Evolutionary conservation across 1,139 yeast genomes (phyloP).

Genomic region (Nakaseomyces sp.): DNA sequence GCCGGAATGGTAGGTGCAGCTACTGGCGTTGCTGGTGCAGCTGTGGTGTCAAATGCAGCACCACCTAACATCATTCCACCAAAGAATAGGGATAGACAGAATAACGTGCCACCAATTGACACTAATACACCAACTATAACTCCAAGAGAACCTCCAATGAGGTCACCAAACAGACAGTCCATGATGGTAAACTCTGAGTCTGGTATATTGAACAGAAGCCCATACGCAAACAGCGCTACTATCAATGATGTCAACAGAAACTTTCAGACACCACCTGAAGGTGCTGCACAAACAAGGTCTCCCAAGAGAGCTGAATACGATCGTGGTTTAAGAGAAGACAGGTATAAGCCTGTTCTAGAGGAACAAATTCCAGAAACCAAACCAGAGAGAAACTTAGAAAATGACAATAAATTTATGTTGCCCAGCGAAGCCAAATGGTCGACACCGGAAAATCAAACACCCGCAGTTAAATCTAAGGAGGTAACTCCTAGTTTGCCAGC

Average conservation of each 20-base stretch:
- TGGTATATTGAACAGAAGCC: constrained; percentile 14
- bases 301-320: constrained; percentile 3
- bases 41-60: not conserved
- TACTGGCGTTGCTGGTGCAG: not conserved
- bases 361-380: not conserved
- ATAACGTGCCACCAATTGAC: constrained; percentile 4
- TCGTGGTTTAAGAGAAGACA: not conserved
- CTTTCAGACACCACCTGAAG: constrained; percentile 8
- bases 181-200: not conserved
- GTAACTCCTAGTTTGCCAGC: not conserved
- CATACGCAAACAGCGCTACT: constrained; percentile 20
- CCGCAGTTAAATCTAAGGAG: not conserved
- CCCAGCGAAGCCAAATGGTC: constrained; percentile 3
- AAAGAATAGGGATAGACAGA: constrained; percentile 4
- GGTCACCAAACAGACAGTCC: constrained; percentile 7
- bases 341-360: not conserved
- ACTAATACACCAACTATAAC: constrained; percentile 3
- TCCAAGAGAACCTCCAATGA: constrained; percentile 5
- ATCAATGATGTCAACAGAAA: constrained; percentile 16
- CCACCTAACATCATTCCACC: constrained; percentile 1
- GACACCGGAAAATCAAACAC: not conserved
- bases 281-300: not conserved
- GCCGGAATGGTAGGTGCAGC: not conserved
- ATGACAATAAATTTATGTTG: not conserved
- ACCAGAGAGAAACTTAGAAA: not conserved